These are phyloP conservation scores for Suillus alpinus DNA, from an alignment of 768 basidiomycete genomes.

Conservation along the genomic window DNA sequence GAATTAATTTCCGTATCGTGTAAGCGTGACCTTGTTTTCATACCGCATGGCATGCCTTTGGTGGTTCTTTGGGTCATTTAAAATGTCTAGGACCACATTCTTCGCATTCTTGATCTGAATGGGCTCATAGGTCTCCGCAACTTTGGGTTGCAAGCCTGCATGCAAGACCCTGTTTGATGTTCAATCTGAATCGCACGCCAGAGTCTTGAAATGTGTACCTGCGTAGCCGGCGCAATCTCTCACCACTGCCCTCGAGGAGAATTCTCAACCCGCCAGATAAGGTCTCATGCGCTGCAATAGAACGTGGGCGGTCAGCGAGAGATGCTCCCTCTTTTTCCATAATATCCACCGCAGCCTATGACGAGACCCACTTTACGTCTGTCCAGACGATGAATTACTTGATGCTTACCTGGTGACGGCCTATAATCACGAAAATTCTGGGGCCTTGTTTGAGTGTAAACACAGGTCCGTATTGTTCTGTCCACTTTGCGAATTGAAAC, in stretches of 20 bases:
- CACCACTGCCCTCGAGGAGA: slow-evolving; percentile 24
- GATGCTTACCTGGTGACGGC: slow-evolving; percentile 16
- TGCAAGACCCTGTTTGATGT: slow-evolving; percentile 28
- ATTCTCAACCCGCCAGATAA: slow-evolving; percentile 34
- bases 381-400: not conserved
- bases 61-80: slow-evolving; percentile 30
- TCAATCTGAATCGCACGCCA: not conserved
- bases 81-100: slow-evolving; percentile 33
- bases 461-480: slow-evolving; percentile 57
- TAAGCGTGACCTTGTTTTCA: not conserved
- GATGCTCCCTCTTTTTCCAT: slow-evolving; percentile 37
- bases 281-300: slow-evolving; percentile 32
- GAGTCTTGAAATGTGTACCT: not conserved
- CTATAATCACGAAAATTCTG: slow-evolving; percentile 18
- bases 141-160: slow-evolving; percentile 31
- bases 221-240: slow-evolving; percentile 26
- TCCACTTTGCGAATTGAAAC: slow-evolving; percentile 50
- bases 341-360: slow-evolving; percentile 41
- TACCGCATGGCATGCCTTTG: slow-evolving; percentile 34
- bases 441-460: slow-evolving; percentile 51
- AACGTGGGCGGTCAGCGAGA: slow-evolving; percentile 35
- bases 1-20: not conserved
- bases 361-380: not conserved
- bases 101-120: slow-evolving; percentile 33
- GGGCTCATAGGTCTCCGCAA: slow-evolving; percentile 30